phyloP scores from a whole-genome alignment of 106 monocot genomes.

The Platanthera guangdongensis region DNA sequence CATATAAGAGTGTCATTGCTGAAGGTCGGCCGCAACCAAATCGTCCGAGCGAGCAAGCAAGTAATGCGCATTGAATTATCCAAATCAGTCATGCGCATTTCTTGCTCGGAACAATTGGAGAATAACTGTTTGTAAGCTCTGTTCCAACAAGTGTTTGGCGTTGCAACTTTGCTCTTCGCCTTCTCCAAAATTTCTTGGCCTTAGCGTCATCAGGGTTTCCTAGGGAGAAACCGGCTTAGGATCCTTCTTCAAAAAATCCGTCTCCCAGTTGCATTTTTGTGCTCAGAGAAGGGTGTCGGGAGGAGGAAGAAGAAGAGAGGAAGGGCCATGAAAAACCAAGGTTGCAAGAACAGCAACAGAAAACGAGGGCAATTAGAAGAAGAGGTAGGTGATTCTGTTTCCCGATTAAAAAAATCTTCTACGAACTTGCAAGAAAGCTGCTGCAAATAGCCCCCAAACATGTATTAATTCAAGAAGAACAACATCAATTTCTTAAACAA shows the following conservation, averaged over 20 bases:
- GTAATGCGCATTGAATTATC: too few species aligned
- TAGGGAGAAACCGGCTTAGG: conserved; percentile 32
- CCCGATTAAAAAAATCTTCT: not conserved
- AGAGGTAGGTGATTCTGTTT: not conserved
- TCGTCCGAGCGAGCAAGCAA: too few species aligned
- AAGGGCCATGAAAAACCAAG: conserved; percentile 24
- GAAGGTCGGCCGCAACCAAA: too few species aligned
- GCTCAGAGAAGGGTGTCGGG: not conserved
- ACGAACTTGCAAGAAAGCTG: too few species aligned
- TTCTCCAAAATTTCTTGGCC: conserved; percentile 45
- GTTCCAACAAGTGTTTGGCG: conserved; percentile 63
- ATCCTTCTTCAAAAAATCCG: not conserved
- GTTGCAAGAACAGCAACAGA: not conserved
- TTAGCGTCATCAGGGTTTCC: conserved; percentile 14
- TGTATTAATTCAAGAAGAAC: too few species aligned
- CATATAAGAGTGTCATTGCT: too few species aligned
- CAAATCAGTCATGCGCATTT: too few species aligned
- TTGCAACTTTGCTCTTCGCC: conserved; percentile 32
- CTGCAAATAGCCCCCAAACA: too few species aligned
- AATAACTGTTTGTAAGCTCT: conserved; percentile 67
- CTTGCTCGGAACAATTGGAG: conserved; percentile 38
- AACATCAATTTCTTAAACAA: too few species aligned
- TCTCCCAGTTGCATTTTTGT: not conserved
- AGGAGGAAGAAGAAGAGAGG: conserved; percentile 10
- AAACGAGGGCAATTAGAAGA: not conserved